These are phyloP conservation scores for Combretum micranthum DNA, from an alignment of 345 rosid genomes.

Conservation along the genomic window DNA sequence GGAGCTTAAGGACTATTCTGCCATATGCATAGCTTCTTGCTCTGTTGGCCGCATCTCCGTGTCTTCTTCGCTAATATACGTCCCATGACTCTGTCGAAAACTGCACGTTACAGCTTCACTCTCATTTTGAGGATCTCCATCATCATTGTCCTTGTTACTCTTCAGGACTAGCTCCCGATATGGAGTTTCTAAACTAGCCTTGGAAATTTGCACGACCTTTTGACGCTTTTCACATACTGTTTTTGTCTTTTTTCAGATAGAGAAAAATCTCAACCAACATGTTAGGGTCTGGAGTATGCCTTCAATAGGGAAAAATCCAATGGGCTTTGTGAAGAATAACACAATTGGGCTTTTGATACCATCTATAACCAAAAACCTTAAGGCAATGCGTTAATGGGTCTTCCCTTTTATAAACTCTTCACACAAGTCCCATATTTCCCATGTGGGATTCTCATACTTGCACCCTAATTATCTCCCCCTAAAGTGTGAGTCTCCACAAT, in stretches of 20 bases:
- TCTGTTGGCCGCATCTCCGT: background rate
- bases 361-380: no score
- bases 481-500: no score
- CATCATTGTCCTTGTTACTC: constrained; percentile 11
- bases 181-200: constrained; percentile 45
- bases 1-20: background rate
- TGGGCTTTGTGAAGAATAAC: no score
- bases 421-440: no score
- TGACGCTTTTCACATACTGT: constrained; percentile 54
- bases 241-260: constrained; percentile 31
- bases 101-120: background rate
- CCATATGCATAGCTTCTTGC: constrained; percentile 1
- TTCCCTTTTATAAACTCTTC: no score
- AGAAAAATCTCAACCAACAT: constrained; percentile 3
- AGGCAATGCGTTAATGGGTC: no score
- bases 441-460: background rate
- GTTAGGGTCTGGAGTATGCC: no score
- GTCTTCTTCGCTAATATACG: background rate
- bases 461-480: no score
- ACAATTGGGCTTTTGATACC: no score
- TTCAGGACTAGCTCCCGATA: constrained; percentile 15
- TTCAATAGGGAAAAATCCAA: no score
- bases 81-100: background rate
- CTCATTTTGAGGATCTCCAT: background rate
- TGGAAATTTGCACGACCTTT: constrained; percentile 47